Evolutionary conservation across 108 stramenopile genomes (phyloP), one percentile per base, ranked within the genome.

Genomic region (Nitzschia putrida): DNA sequence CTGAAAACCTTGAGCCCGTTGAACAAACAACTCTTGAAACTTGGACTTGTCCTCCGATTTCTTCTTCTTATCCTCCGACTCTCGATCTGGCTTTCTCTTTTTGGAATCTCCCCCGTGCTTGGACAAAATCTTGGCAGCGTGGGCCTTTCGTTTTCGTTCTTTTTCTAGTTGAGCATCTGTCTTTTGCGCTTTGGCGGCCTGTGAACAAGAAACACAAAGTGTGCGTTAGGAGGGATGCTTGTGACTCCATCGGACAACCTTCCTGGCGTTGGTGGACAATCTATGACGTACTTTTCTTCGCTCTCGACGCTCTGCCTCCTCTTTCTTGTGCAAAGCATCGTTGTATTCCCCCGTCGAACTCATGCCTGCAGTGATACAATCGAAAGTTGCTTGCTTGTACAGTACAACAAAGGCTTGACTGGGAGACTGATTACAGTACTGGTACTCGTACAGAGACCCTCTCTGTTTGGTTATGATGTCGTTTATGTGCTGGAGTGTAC

Each of bases 1-100:
- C 52, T 85, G 82, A 80, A 95, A 95, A 10, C 93, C 93, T 52
- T 89, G 80, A 23, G 93, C 85, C 18, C 93, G 64, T 43, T 90
- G 83, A 42, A 64, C 58, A 71, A 95, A 95, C 34, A 94, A 76
- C 1, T 83, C 71, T 60, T 87, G 83, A 64, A 94, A 94, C 45
- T 77, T 61, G 40, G 88, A 89, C 18, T 65, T 64, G 24, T 64
- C 57, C 51, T 25, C 59, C 2, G 60, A 13, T 8, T 14, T 29
- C 8, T 14, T 39, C 9, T 14, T 29, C 8, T 14, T 39, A 8
- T 50, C 0, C 9, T 43, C 14, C 39, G 65, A 11, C 18, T 42
- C 41, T 10, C 26, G 53, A 11, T 53, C 37, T 21, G 68, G 18
- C 53, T 50, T 69, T 39, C 56, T 70, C 42, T 69, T 61, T 59